Evolutionary conservation across 1,284 basidiomycete genomes (phyloP).

Genomic region (Chalciporus piperatoides): DNA sequence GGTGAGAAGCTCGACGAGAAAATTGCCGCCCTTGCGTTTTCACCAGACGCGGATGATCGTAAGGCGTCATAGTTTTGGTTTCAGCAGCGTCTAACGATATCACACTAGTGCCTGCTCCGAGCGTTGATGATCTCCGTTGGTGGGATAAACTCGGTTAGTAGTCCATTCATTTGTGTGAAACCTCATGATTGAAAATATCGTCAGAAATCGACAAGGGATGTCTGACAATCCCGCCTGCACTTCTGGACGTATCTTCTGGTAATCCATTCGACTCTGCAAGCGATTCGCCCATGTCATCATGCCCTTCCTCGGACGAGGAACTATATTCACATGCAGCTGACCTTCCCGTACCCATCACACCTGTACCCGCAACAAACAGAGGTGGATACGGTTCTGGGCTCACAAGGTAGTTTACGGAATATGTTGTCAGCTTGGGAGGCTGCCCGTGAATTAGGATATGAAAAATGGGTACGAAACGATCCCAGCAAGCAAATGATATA

Average conservation of each 20-base stretch:
- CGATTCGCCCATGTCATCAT: conserved; percentile 65
- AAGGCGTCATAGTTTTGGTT: conserved; percentile 10
- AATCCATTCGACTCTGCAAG: conserved; percentile 71
- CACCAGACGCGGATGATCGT: conserved; percentile 40
- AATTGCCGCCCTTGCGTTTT: conserved; percentile 48
- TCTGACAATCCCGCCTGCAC: conserved; percentile 45
- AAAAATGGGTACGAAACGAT: conserved; percentile 10
- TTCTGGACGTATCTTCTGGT: conserved; percentile 37
- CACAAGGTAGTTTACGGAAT: conserved; percentile 12
- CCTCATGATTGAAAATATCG: conserved; percentile 3
- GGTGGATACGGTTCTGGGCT: conserved; percentile 4
- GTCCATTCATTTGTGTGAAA: background rate
- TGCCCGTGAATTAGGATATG: conserved; percentile 1
- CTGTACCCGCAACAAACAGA: conserved; percentile 37
- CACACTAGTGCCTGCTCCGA: conserved; percentile 68
- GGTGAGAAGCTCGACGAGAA: conserved; percentile 72
- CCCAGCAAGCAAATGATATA: background rate
- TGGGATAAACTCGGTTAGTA: conserved; percentile 66
- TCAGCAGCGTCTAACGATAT: conserved; percentile 10
- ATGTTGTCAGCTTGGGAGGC: too few relatives aligned
- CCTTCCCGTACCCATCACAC: conserved; percentile 58
- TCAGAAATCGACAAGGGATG: conserved; percentile 58
- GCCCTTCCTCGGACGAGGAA: conserved; percentile 79
- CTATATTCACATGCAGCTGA: conserved; percentile 66
- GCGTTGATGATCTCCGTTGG: conserved; percentile 70